Base-by-base conservation (phyloP, 2,329 filamentous ascomycete species). In the Botrytis fragariae region DNA sequence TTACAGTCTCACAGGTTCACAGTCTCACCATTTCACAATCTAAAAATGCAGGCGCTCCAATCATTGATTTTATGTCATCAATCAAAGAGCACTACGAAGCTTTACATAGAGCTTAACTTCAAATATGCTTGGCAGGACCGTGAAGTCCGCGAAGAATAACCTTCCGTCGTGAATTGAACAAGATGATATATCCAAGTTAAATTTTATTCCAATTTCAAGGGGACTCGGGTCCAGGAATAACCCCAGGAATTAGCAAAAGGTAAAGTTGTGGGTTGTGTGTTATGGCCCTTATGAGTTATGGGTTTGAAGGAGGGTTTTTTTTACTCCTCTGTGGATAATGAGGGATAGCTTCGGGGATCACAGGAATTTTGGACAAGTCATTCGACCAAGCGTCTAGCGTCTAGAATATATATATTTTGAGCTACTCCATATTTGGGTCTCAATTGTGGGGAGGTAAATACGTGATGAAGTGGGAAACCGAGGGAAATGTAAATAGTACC, bases 21-120 rank as follows among this genome's bases (percentile, higher is more conserved):
- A 68, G 29, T 48, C 48, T 59, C 48, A 68, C 37, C 16, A 37
- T 45, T 29, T 37, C n/a, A 20, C 48, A 57, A 20, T 42, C 18
- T 22, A 42, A 68, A 32, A 57, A 25, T n/a, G n/a, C 48, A 69
- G 48, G 65, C 69, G 69, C 69, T 54, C 59, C 69, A 71, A 71
- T 71, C 59, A 32, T 57, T 22, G 16, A 39, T 29, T 57, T 42
- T 9, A 29, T 42, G 39, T 42, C 48, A 22, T 39, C 51, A 14
- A 29, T 51, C 37, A 54, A 14, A 29, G 48, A 42, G 16, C 64
- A 42, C 12, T 6, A 25, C 42, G 39, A 48, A 51, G 32, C 25
- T 44, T 51, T 51, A 39, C 20, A n/a, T 37, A 39, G 22, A 64
- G n/a, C 48, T 67, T 51, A 59, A 59, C 25, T 57, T 65, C 45